Percentiles rank a stretch among this genome's conserved stretches.
Conservation (phyloP, 164 flowering plant species). For the Houttuynia cordata region DNA sequence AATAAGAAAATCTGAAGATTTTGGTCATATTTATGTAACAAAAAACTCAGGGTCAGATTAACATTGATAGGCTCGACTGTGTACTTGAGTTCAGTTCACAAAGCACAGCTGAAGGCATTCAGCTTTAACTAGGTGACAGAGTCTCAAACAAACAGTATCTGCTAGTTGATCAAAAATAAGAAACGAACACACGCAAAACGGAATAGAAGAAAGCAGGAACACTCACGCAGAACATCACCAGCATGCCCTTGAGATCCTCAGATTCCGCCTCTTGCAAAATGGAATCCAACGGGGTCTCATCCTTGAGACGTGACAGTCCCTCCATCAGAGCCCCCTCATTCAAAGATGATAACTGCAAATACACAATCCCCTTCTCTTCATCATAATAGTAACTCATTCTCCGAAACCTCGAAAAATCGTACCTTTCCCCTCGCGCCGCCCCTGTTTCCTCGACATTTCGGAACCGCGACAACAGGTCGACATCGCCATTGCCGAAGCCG, state of each 20-base stretch:
- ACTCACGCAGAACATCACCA: conserved; percentile 81
- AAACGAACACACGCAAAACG: no score
- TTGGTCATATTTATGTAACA: no score
- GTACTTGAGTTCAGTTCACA: neutral
- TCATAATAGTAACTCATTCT: conserved; percentile 53
- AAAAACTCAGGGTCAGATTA: no score
- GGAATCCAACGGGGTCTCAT: conserved; percentile 20
- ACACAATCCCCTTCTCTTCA: conserved; percentile 55
- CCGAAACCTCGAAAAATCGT: conserved; percentile 15
- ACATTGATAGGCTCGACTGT: no score
- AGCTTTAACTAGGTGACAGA: neutral
- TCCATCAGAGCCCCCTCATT: conserved; percentile 20
- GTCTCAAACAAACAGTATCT: no score
- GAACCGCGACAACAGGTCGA: conserved; percentile 5
- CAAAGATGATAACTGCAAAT: conserved; percentile 37
- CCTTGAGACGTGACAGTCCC: neutral
- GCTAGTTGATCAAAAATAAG: no score
- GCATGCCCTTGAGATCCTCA: conserved; percentile 67
- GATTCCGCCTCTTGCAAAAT: conserved; percentile 42
- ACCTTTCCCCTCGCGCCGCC: conserved; percentile 14
- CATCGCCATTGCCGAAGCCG: conserved; percentile 52
- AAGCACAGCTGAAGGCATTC: neutral
- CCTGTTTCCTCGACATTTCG: conserved; percentile 12
- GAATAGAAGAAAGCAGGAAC: neutral
- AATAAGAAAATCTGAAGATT: no score